phyloP scores from a whole-genome alignment of 352 stramenopile species.

The Pythium pyrilobum region DNA sequence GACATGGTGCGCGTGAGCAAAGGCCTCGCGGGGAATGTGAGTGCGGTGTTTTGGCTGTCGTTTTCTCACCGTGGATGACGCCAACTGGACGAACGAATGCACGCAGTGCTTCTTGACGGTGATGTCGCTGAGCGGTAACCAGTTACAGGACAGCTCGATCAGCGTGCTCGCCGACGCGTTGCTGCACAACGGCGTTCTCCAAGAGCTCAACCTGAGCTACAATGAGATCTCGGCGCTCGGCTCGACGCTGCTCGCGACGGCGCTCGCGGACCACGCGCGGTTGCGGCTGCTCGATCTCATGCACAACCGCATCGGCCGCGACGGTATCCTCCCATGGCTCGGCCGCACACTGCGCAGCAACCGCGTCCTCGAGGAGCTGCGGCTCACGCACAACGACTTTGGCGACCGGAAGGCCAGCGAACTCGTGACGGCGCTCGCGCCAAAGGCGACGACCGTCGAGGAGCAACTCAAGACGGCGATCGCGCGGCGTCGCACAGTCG shows the following conservation, averaged over 20 bases:
- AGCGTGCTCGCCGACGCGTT: slow-evolving; percentile 45
- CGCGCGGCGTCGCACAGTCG: slow-evolving; percentile 19
- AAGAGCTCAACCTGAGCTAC: slow-evolving; percentile 64
- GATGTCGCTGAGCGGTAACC: slow-evolving; percentile 64
- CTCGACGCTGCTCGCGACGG: slow-evolving; percentile 48
- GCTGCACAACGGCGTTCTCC: slow-evolving; percentile 41
- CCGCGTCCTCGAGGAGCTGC: slow-evolving; percentile 37
- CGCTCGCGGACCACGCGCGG: slow-evolving; percentile 31
- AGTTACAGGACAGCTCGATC: slow-evolving; percentile 48
- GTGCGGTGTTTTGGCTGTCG: background rate
- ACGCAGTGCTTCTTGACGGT: slow-evolving; percentile 49
- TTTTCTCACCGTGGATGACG: background rate
- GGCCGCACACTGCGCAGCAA: slow-evolving; percentile 52
- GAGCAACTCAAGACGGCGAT: slow-evolving; percentile 51
- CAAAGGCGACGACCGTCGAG: slow-evolving; percentile 36
- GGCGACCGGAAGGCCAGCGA: slow-evolving; percentile 47
- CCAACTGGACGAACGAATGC: too few species aligned
- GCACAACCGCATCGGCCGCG: slow-evolving; percentile 61
- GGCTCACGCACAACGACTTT: slow-evolving; percentile 66
- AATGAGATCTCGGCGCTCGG: slow-evolving; percentile 51
- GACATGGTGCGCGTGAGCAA: slow-evolving; percentile 36
- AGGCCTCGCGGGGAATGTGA: slow-evolving; percentile 48
- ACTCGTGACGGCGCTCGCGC: slow-evolving; percentile 40
- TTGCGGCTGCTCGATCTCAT: slow-evolving; percentile 50
- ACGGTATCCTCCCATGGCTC: slow-evolving; percentile 58